A percentile compares a stretch with the other conserved stretches of the same genome.
Conservation (phyloP, 495 filamentous ascomycete species). For the Xylaria nigripes region DNA sequence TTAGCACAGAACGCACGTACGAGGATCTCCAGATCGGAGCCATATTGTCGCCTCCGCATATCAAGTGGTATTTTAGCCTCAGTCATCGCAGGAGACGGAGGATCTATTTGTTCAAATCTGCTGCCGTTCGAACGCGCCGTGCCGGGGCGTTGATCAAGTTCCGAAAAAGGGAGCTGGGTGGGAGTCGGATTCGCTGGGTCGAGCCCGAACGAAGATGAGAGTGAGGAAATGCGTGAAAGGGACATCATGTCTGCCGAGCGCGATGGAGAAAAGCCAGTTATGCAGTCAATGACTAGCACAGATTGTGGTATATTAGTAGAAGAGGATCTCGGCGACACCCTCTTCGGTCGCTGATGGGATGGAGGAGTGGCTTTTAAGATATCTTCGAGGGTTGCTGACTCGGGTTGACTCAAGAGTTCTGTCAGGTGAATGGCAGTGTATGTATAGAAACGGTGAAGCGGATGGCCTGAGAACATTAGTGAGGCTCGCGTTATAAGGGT, state of each 20-base stretch:
- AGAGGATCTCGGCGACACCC: constrained; percentile 20
- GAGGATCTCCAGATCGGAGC: constrained; percentile 54
- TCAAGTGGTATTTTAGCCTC: constrained; percentile 41
- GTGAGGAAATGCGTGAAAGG: constrained; percentile 26
- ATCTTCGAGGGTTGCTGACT: constrained; percentile 32
- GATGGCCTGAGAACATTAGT: constrained; percentile 45
- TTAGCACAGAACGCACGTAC: constrained; percentile 62
- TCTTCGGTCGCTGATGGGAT: constrained; percentile 18
- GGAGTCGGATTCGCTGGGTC: constrained; percentile 16
- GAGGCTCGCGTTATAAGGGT: background rate
- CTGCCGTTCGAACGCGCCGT: constrained; percentile 21
- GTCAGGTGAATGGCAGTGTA: constrained; percentile 49
- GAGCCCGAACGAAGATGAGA: constrained; percentile 24
- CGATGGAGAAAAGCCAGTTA: constrained; percentile 38
- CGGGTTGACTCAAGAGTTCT: constrained; percentile 38
- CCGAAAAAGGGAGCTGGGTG: constrained; percentile 12
- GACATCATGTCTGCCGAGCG: constrained; percentile 25
- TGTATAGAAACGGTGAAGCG: constrained; percentile 52
- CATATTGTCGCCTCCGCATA: constrained; percentile 43
- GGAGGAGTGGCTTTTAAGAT: constrained; percentile 19
- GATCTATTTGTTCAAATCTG: constrained; percentile 24
- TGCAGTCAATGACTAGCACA: constrained; percentile 48
- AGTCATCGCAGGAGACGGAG: constrained; percentile 24
- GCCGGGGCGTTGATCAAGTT: constrained; percentile 20
- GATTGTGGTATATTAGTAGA: constrained; percentile 28